Evolutionary conservation across 176 grass and related monocot genomes (phyloP).

Genomic region (Avena insularis): DNA sequence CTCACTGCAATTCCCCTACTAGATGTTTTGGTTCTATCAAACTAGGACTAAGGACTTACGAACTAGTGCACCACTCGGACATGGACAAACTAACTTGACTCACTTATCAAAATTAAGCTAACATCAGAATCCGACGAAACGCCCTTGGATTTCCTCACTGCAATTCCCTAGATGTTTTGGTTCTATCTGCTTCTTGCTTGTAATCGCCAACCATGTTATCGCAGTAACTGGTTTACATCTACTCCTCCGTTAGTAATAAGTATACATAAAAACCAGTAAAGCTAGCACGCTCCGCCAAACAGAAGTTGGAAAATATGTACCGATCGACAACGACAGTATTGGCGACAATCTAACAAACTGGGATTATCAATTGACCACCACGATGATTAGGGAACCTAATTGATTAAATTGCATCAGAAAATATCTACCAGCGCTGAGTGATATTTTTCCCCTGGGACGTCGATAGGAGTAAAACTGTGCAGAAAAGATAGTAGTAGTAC

Average conservation of each 20-base stretch:
- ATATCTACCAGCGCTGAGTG: background rate
- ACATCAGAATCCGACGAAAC: background rate
- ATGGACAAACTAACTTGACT: too few relatives aligned
- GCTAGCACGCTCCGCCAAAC: background rate
- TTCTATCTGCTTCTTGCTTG: too few relatives aligned
- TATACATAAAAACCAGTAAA: background rate
- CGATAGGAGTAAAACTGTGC: too few relatives aligned
- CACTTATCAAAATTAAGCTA: too few relatives aligned
- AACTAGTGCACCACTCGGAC: too few relatives aligned
- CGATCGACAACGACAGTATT: background rate
- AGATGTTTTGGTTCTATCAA: too few relatives aligned
- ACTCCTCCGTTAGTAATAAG: too few relatives aligned
- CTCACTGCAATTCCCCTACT: background rate
- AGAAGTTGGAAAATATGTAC: background rate
- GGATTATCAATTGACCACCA: background rate
- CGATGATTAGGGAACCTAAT: background rate
- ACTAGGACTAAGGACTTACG: too few relatives aligned
- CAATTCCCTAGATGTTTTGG: background rate
- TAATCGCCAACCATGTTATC: too few relatives aligned
- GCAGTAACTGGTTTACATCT: too few relatives aligned
- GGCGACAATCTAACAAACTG: slow-evolving; percentile 12
- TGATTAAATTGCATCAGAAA: background rate
- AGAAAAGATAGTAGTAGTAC: too few relatives aligned
- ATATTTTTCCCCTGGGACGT: background rate
- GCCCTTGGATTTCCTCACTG: background rate